Base-by-base conservation (phyloP, 352 stramenopile genomes). In the Phytopythium sindhum region DNA sequence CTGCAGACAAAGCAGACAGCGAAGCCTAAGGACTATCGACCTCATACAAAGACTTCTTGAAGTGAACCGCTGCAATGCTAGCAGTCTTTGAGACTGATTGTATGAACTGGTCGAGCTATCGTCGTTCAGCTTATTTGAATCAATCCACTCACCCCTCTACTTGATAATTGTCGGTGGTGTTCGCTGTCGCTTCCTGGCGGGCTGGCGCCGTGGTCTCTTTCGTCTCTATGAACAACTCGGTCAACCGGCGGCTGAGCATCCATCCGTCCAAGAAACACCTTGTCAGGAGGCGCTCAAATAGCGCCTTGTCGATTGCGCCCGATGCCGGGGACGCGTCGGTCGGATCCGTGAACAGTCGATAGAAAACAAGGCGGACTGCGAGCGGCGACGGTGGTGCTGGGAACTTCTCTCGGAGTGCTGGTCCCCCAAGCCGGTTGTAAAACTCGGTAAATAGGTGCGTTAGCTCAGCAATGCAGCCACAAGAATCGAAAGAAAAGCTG, bases 181-280 rank as follows among this genome's bases (percentile, higher is more conserved):
- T 26, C 1, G 7, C 9, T 51, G 3, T 6, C 33, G 33, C 33
- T 39, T 39, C 6, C 33, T 39, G 33, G 33, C 33, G 33, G 33
- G 10, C 14, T 39, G 33, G 14, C 33, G 10, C 31, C 37, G 37
- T 42, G 11, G 9, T 42, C 4, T 6, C 19, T 7, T 41, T 57
- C 31, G 14, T 28, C 26, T 15, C 26, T 12, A 19, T n/a, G 24
- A 53, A 57, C 19, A 57, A 9, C 15, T 28, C 4, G 7, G 28
- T 19, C 19, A 57, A 26, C 50, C 54, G 33, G 11, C 11, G 4
- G 24, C 31, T 35, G n/a, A 78, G 65, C 2, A 78, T 42, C 68
- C 65, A 73, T 7, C 59, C 54, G 47, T 78, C 74, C 44, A 73
- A 21, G 28, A 72, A 73, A 21, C 65, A 68, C 7, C 72, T 67